Conservation (phyloP, 345 rosid species). For the Mangifera indica region DNA sequence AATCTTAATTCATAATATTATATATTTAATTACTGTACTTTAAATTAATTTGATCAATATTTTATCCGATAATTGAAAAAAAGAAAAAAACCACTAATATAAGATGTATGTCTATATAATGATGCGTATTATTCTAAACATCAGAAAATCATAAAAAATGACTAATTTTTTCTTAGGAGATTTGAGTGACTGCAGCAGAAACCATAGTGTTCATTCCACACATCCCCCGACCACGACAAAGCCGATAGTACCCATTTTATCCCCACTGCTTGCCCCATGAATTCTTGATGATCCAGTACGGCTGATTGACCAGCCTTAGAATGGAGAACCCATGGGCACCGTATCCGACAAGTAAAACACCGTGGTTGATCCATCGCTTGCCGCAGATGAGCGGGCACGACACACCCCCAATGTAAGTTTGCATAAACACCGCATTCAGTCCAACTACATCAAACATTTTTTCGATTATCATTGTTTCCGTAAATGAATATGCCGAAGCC, state of each 20-base stretch:
- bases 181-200: constrained; percentile 68
- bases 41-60: too few relatives aligned
- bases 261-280: constrained; percentile 93
- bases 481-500: too few relatives aligned
- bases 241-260: constrained; percentile 70
- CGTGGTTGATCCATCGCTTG: constrained; percentile 69
- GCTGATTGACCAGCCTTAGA: constrained; percentile 59
- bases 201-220: constrained; percentile 89
- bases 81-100: too few relatives aligned
- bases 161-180: constrained; percentile 13
- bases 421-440: constrained; percentile 80
- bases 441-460: constrained; percentile 42
- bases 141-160: not conserved
- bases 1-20: too few relatives aligned
- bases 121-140: not conserved
- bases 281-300: constrained; percentile 86
- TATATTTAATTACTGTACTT: too few relatives aligned
- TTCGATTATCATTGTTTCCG: not conserved
- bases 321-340: constrained; percentile 77
- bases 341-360: constrained; percentile 77
- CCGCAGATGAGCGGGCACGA: constrained; percentile 84
- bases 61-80: too few relatives aligned
- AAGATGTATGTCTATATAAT: not conserved
- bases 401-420: constrained; percentile 85
- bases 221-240: constrained; percentile 70